These are phyloP conservation scores for Hirsutella minnesotensis DNA, from an alignment of 2,329 filamentous ascomycete species.

Conservation along the genomic window DNA sequence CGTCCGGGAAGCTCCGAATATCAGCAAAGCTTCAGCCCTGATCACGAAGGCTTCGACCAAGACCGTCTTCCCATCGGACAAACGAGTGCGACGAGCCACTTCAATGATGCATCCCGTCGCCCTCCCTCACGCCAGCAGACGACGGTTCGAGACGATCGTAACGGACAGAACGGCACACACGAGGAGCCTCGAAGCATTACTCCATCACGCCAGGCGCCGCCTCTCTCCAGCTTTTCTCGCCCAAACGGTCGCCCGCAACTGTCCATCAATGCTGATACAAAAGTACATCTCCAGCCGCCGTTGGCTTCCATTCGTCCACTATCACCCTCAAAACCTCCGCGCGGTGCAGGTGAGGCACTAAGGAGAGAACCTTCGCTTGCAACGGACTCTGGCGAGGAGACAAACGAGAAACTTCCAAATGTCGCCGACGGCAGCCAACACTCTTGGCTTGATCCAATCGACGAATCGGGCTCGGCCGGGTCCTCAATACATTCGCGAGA, in stretches of 20 bases:
- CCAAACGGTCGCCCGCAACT: too few species aligned
- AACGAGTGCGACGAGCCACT: not conserved
- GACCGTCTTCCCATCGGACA: not conserved
- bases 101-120: not conserved
- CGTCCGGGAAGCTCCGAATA: constrained; percentile 44
- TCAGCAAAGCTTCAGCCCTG: not conserved
- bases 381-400: constrained; percentile 10
- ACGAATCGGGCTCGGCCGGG: constrained; percentile 72
- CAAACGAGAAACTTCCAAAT: constrained; percentile 22
- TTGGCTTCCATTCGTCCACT: constrained; percentile 38
- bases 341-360: constrained; percentile 7
- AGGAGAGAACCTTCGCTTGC: constrained; percentile 2
- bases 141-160: constrained; percentile 13
- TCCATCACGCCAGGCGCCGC: constrained; percentile 36
- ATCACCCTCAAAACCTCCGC: constrained; percentile 25
- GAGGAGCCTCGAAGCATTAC: constrained; percentile 33
- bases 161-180: constrained; percentile 7
- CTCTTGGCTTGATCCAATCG: constrained; percentile 89
- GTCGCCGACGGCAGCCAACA: constrained; percentile 57
- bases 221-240: constrained; percentile 10
- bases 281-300: not conserved
- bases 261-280: constrained; percentile 7
- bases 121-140: constrained; percentile 2
- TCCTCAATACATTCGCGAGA: constrained; percentile 74
- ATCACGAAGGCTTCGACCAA: not conserved